Percentiles rank a stretch among this genome's conserved stretches.
Evolutionary conservation across 164 flowering plant species (phyloP).

Genomic region (Chimonanthus praecox): DNA sequence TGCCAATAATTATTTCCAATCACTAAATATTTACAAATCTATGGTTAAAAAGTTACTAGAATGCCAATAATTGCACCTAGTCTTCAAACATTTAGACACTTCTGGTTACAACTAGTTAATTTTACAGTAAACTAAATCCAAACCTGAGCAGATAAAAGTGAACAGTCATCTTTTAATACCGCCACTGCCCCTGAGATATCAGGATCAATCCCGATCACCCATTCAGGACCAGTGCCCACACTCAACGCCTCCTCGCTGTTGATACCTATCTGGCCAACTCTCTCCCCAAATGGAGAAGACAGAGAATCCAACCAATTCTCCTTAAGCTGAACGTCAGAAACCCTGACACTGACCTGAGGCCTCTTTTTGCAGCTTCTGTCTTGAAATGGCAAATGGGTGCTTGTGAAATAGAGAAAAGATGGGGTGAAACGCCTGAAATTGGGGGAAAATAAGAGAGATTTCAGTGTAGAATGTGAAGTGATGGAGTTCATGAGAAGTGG

Average conservation of each 20-base stretch:
- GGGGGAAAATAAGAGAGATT: background rate
- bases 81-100: too few relatives aligned
- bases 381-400: slow-evolving; percentile 4
- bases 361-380: slow-evolving; percentile 6
- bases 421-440: slow-evolving; percentile 10
- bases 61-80: too few relatives aligned
- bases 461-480: slow-evolving; percentile 10
- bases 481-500: slow-evolving; percentile 12
- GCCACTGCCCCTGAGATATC: slow-evolving; percentile 90
- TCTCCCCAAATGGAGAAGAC: slow-evolving; percentile 32
- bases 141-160: slow-evolving; percentile 60
- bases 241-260: slow-evolving; percentile 1
- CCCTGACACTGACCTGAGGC: slow-evolving; percentile 9
- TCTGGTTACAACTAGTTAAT: too few relatives aligned
- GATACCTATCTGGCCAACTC: background rate
- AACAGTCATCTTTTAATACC: slow-evolving; percentile 40
- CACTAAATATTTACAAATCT: too few relatives aligned
- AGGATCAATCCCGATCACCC: slow-evolving; percentile 82
- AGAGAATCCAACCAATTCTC: slow-evolving; percentile 71
- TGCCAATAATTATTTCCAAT: too few relatives aligned
- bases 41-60: too few relatives aligned
- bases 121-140: too few relatives aligned
- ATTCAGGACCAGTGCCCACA: slow-evolving; percentile 19
- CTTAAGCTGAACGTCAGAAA: slow-evolving; percentile 33
- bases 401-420: slow-evolving; percentile 5